phyloP scores from a whole-genome alignment of 2,329 filamentous ascomycete genomes.

The Elsinoe batatas region DNA sequence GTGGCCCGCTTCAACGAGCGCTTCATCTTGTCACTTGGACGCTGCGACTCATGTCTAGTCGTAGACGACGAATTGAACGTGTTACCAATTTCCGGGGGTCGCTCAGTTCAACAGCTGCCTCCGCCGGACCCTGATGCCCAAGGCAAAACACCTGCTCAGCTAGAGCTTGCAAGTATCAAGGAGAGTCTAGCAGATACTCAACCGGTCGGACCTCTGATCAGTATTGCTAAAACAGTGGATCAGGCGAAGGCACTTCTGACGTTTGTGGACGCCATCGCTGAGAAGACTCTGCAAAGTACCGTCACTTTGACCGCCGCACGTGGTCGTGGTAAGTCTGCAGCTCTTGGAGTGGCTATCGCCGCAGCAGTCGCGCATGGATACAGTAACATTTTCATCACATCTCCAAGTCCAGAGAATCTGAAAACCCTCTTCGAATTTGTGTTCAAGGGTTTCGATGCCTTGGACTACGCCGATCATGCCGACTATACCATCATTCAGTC shows the following conservation, averaged over 20 bases:
- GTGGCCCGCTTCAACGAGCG: conserved; percentile 95
- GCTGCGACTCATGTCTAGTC: conserved; percentile 87
- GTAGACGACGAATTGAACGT: conserved; percentile 98
- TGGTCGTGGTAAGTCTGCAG: conserved; percentile 94
- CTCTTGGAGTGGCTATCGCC: conserved; percentile 85
- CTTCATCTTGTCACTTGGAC: conserved; percentile 90
- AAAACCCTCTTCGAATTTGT: conserved; percentile 98
- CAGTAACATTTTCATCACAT: conserved; percentile 99
- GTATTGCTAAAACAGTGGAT: conserved; percentile 80
- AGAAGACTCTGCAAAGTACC: conserved; percentile 89
- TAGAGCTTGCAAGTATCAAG: conserved; percentile 77
- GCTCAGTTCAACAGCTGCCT: conserved; percentile 73
- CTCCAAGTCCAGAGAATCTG: conserved; percentile 92
- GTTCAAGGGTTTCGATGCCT: conserved; percentile 93
- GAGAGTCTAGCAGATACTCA: conserved; percentile 76
- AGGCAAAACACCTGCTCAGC: conserved; percentile 58
- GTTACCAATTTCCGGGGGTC: conserved; percentile 89
- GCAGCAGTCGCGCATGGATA: conserved; percentile 93
- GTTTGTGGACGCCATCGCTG: conserved; percentile 90
- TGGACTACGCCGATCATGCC: conserved; percentile 87
- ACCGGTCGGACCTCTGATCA: conserved; percentile 74
- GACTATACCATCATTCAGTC: conserved; percentile 98
- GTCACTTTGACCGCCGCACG: conserved; percentile 87
- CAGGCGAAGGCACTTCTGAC: conserved; percentile 95
- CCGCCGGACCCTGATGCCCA: conserved; percentile 64